Evolutionary conservation across 2,329 filamentous ascomycete genomes (phyloP).

Genomic region (Penicillium sp.): DNA sequence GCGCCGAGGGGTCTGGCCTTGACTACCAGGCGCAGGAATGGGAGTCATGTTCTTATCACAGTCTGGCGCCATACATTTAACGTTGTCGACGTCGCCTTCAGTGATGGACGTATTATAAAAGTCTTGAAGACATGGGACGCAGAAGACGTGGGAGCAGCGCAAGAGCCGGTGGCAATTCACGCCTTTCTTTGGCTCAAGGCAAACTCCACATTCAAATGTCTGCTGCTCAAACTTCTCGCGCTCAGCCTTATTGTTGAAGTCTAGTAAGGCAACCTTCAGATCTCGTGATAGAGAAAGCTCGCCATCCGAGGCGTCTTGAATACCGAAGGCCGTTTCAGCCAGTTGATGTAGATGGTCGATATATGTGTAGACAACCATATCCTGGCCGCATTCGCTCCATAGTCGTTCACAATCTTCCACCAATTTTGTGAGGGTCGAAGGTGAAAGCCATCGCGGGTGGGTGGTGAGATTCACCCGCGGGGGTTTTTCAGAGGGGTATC

Average conservation of each 20-base stretch:
- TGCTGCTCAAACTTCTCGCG: slow-evolving; percentile 74
- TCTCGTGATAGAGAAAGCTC: slow-evolving; percentile 50
- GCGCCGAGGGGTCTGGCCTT: slow-evolving; percentile 40
- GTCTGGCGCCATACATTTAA: slow-evolving; percentile 76
- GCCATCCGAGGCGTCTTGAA: slow-evolving; percentile 40
- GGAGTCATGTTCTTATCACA: slow-evolving; percentile 65
- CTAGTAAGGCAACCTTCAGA: slow-evolving; percentile 68
- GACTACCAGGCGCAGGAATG: slow-evolving; percentile 14
- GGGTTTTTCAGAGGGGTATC: slow-evolving; percentile 56
- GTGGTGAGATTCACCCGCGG: slow-evolving; percentile 53
- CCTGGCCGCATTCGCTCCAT: slow-evolving; percentile 61
- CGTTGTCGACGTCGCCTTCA: slow-evolving; percentile 75
- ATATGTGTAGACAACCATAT: slow-evolving; percentile 59
- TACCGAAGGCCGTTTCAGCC: slow-evolving; percentile 55
- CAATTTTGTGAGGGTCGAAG: slow-evolving; percentile 45
- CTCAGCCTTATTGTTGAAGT: slow-evolving; percentile 74
- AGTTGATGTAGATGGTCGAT: slow-evolving; percentile 61
- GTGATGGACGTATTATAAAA: slow-evolving; percentile 87
- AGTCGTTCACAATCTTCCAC: slow-evolving; percentile 48
- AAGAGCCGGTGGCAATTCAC: slow-evolving; percentile 75
- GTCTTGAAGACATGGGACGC: slow-evolving; percentile 78
- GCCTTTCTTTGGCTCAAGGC: slow-evolving; percentile 90
- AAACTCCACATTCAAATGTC: slow-evolving; percentile 86
- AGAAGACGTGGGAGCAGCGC: slow-evolving; percentile 89
- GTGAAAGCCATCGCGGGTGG: slow-evolving; percentile 54